Evolutionary conservation across 2,329 filamentous ascomycete species (phyloP), one percentile per base, ranked within the genome.

Genomic region (Arthrobotrys conoides): DNA sequence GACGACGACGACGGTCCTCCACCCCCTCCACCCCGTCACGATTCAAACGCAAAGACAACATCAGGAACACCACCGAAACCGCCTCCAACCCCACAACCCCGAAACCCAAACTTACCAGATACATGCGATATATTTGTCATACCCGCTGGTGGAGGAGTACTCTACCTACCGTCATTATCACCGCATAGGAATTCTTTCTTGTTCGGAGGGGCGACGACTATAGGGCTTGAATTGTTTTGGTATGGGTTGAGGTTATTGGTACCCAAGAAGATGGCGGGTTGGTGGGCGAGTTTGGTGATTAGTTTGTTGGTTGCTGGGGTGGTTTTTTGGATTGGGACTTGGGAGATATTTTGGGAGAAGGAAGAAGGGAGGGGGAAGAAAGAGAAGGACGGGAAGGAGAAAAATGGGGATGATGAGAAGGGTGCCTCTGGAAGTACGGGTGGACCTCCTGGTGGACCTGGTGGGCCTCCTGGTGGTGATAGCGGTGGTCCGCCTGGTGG

Each of bases 121-220:
- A 70, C 76, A 18, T 71, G 80, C 53, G 80, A 82, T 67, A 76
- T 81, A 64, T 81, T 82, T 59, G 79, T 82, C 9, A 78, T 82
- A 24, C 81, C 81, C n/a, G 53, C 72, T 5, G 81, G 81, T 36
- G 81, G 80, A 20, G 81, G 81, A 24, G 78, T 82, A 41, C 57
- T 82, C 33, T 82, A 82, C 64, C 71, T 82, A 48, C 81, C 81
- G 33, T 81, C 71, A 20, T 78, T 82, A 49, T 71, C 79, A 30
- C 76, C 80, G 20, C 76, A 82, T 38, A 69, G 80, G 38, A 82
- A 81, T 68, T 82, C 81, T 1, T 82, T 82, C 33, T 22, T 81
- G 12, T 73, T 76, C 6, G 81, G 81, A n/a, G 73, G 79, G 20
- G 75, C 65, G 41, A 71, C 80, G 38, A 82, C 81, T 8, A 1